phyloP scores from a whole-genome alignment of 176 grass and related monocot species.

The Aegilops bicornis region DNA sequence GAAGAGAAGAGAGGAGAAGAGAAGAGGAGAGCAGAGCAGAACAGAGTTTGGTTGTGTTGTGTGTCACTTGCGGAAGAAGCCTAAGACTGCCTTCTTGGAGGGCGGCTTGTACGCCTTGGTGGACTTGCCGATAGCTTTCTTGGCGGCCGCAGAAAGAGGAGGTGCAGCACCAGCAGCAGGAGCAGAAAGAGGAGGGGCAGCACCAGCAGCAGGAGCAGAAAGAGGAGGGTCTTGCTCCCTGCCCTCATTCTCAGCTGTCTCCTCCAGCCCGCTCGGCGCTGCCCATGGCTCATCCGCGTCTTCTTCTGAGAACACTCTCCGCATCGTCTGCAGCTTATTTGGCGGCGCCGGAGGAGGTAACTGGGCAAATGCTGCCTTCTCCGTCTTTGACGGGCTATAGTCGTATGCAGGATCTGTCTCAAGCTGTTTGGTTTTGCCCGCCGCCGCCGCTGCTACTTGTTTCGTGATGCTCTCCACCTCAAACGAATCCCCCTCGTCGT shows the following conservation, averaged over 20 bases:
- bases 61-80: slow-evolving; percentile 49
- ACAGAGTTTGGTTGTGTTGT: background rate
- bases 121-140: slow-evolving; percentile 19
- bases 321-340: slow-evolving; percentile 21
- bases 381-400: background rate
- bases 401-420: background rate
- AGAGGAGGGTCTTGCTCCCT: slow-evolving; percentile 7
- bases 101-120: slow-evolving; percentile 34
- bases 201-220: background rate
- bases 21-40: background rate
- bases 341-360: background rate
- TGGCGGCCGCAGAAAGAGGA: background rate
- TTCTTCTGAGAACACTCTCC: slow-evolving; percentile 14
- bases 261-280: background rate
- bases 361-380: background rate
- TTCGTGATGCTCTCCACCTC: slow-evolving; percentile 38
- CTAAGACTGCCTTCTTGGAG: slow-evolving; percentile 40
- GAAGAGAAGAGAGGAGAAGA: background rate
- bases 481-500: slow-evolving; percentile 36
- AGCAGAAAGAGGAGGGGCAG: background rate
- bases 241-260: slow-evolving; percentile 8
- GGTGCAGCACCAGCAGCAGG: background rate
- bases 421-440: background rate
- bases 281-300: slow-evolving; percentile 1
- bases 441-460: slow-evolving; percentile 22